Base-by-base conservation (phyloP, 2,329 filamentous ascomycete genomes). In the Cordyceps militaris region DNA sequence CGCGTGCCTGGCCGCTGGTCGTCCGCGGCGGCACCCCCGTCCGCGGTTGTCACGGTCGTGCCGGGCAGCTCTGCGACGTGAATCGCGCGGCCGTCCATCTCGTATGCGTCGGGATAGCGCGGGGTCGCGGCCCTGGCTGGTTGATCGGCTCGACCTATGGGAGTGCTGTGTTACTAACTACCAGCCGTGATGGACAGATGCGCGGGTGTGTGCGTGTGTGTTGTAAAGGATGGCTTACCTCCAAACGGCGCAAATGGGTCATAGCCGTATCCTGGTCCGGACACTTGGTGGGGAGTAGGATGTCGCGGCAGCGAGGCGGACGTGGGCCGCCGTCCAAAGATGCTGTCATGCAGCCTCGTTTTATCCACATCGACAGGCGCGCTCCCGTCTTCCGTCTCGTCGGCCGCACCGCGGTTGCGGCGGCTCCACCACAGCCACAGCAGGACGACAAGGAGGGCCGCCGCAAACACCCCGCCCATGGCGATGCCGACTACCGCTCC, bases 241-340 rank as follows among this genome's bases (percentile, higher is more conserved):
- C 75, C 74, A 66, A 77, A 77, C 11, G 73, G 70, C 1, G 72
- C 74, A 63, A 78, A 76, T 2, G 74, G 70, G 53, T 76, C 74
- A 44, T 57, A 52, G 9, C 55, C 47, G 38, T 57, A 57, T 8
- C 55, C 47, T 11, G n/a, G 36, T 3, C 16, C 21, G 4, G 54
- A 34, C 5, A 38, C 55, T n/a, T 57, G 36, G 11, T 36, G 40
- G 21, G 55, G 55, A 10, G 55, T 46, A 13, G 55, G 47, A 19
- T 57, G 55, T 16, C 21, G 23, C 7, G 55, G 47, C 5, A 51
- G 47, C 19, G 30, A 38, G 28, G 55, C 38, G 16, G 55, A 51
- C 46, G 11, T 21, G 5, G 47, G 55, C n/a, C 55, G 55, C 4
- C 38, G 36, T 14, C 55, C 55, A n/a, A 57, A 32, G 28, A 57